Conservation (phyloP, 176 grass and related monocot species). For the Oryza longistaminata region DNA sequence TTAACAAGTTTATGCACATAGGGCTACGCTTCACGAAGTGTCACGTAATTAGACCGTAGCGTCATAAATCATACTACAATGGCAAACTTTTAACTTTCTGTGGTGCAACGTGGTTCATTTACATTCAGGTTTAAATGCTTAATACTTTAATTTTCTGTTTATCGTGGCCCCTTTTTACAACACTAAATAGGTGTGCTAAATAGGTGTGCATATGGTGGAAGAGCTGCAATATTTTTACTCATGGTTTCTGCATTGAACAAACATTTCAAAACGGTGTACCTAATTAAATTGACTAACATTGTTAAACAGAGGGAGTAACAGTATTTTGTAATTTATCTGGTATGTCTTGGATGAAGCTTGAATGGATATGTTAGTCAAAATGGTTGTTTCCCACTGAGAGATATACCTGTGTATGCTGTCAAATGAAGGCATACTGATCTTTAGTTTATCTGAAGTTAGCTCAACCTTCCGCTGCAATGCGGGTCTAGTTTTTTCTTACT, state of each 20-base stretch:
- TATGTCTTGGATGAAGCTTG: background rate
- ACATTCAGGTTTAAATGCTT: too few relatives aligned
- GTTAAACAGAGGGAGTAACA: background rate
- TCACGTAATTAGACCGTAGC: background rate
- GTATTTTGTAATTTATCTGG: background rate
- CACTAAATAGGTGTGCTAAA: too few relatives aligned
- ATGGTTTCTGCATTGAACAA: background rate
- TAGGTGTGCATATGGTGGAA: background rate
- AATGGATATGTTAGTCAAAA: background rate
- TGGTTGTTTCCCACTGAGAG: background rate
- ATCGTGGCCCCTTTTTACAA: too few relatives aligned
- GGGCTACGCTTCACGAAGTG: background rate
- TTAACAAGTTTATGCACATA: background rate
- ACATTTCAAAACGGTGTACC: background rate
- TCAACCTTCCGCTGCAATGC: background rate
- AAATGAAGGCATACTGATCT: background rate
- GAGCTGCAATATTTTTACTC: background rate
- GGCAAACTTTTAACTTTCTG: too few relatives aligned
- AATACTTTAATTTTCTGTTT: too few relatives aligned
- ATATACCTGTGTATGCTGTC: background rate
- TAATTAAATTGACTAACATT: background rate
- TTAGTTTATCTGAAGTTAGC: background rate
- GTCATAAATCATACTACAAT: background rate
- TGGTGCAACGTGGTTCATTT: too few relatives aligned
- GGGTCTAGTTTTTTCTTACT: background rate